Evolutionary conservation across 345 rosid genomes (phyloP), one percentile per base, ranked within the genome.

Genomic region (Eucalyptus viminalis): DNA sequence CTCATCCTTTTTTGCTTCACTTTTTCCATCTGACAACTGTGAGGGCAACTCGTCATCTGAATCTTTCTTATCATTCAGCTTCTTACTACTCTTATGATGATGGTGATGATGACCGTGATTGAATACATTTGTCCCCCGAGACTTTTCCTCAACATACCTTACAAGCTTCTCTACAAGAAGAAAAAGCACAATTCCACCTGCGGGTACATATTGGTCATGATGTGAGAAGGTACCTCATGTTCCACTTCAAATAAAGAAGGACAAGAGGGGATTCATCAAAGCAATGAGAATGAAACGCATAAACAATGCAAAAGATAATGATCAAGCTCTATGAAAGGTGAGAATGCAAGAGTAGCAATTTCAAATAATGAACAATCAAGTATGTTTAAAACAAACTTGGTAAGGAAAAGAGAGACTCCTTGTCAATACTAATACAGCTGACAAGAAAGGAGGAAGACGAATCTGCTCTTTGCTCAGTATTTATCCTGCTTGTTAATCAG

Each of bases 141-240:
- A 95, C 90, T 95, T 93, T 86, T 93, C 95, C 89, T 98, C 99
- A 31, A 98, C 96, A 91, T 95, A 97, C 90, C 99, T 95, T 88
- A 98, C 99, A 90, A 97, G 87, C 94, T 96, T 98, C 95, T 98
- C 99, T 80, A 98, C 99, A 60, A 98, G 90, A 91, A 97, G 97
- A 91, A 98, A 98, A 88, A 98, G 93, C 90, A 97, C 97, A 91
- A 98, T 97, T 91, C 99, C 99, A 94, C 97, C 99, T 98, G 95
- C 91, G 40, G 93, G 88, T 91, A 85, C 72, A 72, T 49, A 65
- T 19, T 19, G 27, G 45, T 76, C 24, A 37, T 19, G 14, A 76
- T 72, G 83, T 76, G 83, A 37, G 45, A 76, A 76, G 8, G 27
- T 76, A 27, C 47, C 47, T 76, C 3, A 7, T 37, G 45, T 76